phyloP scores from a whole-genome alignment of 2,329 filamentous ascomycete species.

The Emergomyces pasteurianus region DNA sequence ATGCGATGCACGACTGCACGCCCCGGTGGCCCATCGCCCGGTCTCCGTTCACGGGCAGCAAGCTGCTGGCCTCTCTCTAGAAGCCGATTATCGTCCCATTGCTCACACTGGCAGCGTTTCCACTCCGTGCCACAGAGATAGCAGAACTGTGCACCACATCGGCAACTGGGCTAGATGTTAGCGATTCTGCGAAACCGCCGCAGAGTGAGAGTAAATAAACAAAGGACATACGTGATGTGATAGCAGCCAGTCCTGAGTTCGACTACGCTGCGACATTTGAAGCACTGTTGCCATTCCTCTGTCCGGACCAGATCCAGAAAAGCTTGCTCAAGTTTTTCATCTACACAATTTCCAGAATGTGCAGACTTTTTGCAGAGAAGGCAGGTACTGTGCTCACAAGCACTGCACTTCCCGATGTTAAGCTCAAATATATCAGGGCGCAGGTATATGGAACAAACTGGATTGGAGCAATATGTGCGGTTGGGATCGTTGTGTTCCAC shows the following conservation, averaged over 20 bases:
- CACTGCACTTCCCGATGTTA: neutral
- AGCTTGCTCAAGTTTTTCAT: neutral
- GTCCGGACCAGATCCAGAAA: neutral
- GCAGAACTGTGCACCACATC: neutral
- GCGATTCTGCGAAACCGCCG: neutral
- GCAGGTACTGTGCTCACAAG: neutral
- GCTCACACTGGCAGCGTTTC: neutral
- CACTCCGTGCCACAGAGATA: neutral
- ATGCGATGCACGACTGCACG: neutral
- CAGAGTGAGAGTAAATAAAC: neutral
- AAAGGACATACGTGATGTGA: neutral
- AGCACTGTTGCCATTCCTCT: neutral
- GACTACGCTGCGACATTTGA: neutral
- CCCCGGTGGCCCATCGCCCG: neutral
- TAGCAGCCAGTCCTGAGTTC: neutral
- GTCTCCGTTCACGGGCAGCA: neutral
- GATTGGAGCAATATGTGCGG: neutral
- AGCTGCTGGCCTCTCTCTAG: neutral
- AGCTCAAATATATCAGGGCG: neutral
- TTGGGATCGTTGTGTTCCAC: neutral
- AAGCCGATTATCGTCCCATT: neutral
- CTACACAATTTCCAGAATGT: neutral
- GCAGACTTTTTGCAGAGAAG: neutral
- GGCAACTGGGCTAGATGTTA: neutral
- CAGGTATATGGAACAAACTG: neutral